phyloP scores from a whole-genome alignment of 768 basidiomycete species.

The Trametes meyenii region DNA sequence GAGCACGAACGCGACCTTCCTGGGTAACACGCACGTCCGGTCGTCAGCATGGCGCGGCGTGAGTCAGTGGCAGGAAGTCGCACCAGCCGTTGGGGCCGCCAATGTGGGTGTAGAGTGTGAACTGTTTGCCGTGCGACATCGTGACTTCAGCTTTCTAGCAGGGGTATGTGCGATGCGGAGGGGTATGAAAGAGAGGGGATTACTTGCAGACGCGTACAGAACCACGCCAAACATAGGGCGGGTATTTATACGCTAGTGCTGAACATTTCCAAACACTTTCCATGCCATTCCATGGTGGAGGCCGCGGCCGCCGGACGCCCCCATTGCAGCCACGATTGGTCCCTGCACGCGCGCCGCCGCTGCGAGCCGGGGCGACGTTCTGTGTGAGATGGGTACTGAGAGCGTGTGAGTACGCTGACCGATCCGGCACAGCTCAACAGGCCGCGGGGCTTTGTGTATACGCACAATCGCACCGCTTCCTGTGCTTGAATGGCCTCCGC shows the following conservation, averaged over 20 bases:
- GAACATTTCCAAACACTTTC: not conserved
- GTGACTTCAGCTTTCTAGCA: not conserved
- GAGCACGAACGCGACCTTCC: conserved; percentile 32
- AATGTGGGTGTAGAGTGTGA: conserved; percentile 33
- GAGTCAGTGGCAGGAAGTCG: not conserved
- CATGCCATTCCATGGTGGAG: too few relatives aligned
- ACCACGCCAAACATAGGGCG: conserved; percentile 3
- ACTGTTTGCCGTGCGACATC: conserved; percentile 36
- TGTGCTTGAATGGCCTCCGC: too few relatives aligned
- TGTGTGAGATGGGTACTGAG: too few relatives aligned
- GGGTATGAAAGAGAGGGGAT: not conserved
- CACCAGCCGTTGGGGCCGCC: conserved; percentile 32
- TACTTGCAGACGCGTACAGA: not conserved
- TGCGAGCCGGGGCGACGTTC: too few relatives aligned
- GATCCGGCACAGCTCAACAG: too few relatives aligned
- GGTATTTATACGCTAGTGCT: conserved; percentile 5
- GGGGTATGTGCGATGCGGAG: not conserved
- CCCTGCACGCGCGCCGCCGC: too few relatives aligned
- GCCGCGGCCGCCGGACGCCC: too few relatives aligned
- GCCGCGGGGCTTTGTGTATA: too few relatives aligned
- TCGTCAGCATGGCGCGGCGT: not conserved
- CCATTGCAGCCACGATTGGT: too few relatives aligned
- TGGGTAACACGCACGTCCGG: not conserved
- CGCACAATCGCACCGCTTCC: too few relatives aligned
- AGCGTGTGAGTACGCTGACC: too few relatives aligned